A percentile compares a stretch with the other conserved stretches of the same genome.
These are phyloP conservation scores for Colletotrichum siamense DNA, from an alignment of 2,329 filamentous ascomycete species.

Conservation along the genomic window DNA sequence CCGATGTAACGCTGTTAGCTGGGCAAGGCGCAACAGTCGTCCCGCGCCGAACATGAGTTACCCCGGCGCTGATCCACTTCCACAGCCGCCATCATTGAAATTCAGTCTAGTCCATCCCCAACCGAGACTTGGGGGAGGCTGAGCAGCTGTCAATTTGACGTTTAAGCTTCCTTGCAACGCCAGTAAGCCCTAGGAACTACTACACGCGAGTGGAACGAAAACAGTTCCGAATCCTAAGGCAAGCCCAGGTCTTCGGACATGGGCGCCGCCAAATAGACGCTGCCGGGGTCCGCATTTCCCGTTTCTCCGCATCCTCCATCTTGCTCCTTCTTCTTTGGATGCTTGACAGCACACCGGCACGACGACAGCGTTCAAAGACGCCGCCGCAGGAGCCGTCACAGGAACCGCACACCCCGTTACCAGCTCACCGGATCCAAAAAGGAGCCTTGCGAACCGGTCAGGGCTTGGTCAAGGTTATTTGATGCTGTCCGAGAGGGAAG, in stretches of 20 bases:
- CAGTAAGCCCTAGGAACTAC: not conserved
- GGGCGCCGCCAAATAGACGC: not conserved
- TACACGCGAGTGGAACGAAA: not conserved
- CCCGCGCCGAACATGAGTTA: conserved; percentile 9
- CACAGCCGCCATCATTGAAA: not conserved
- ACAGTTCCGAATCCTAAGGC: not conserved
- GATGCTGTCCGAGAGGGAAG: not conserved
- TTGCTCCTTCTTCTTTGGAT: not conserved
- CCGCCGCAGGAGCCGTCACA: not conserved
- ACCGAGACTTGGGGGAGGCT: not conserved
- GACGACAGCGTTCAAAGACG: not conserved
- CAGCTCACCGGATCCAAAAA: not conserved
- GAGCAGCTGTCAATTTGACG: not conserved
- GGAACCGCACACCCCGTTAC: not conserved
- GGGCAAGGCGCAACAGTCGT: conserved; percentile 8
- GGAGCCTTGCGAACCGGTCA: not conserved
- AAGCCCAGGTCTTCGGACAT: not conserved
- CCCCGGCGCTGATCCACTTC: conserved; percentile 3
- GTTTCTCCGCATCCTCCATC: not conserved
- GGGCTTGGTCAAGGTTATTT: not conserved
- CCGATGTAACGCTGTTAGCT: not conserved
- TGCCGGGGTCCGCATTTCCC: not conserved
- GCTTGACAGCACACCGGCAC: not conserved
- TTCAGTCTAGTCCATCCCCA: not conserved
- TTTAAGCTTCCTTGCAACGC: not conserved